These are phyloP conservation scores for Dendrostoma leiphaemia DNA, from an alignment of 2,329 filamentous ascomycete genomes.

Conservation along the genomic window DNA sequence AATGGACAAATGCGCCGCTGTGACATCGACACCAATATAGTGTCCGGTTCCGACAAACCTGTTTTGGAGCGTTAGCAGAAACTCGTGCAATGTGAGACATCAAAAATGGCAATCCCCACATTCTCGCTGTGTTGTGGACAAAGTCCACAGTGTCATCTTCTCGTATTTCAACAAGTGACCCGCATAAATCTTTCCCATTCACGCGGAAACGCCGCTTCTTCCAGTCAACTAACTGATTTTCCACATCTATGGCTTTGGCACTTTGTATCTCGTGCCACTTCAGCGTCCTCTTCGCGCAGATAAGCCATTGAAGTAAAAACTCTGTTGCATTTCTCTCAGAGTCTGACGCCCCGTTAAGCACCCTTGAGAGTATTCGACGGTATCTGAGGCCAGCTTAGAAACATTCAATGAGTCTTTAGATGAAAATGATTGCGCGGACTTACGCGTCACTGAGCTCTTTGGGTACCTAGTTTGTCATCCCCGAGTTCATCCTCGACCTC, in stretches of 20 bases:
- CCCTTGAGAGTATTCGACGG: neutral
- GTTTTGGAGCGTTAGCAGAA: neutral
- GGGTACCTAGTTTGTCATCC: slow-evolving; percentile 1
- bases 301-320: slow-evolving; percentile 36
- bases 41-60: slow-evolving; percentile 6
- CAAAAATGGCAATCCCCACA: no score
- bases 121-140: slow-evolving; percentile 35
- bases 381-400: neutral
- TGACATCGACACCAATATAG: slow-evolving; percentile 6
- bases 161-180: slow-evolving; percentile 31
- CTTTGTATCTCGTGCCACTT: slow-evolving; percentile 41
- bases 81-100: no score
- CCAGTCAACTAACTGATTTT: slow-evolving; percentile 27
- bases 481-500: neutral
- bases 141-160: slow-evolving; percentile 30
- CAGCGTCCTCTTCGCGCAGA: slow-evolving; percentile 35
- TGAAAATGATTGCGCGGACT: neutral
- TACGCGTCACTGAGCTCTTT: slow-evolving; percentile 1
- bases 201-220: slow-evolving; percentile 25
- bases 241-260: slow-evolving; percentile 32
- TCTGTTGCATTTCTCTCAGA: slow-evolving; percentile 26
- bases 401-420: neutral
- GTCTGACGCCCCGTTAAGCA: slow-evolving; percentile 20
- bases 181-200: slow-evolving; percentile 31
- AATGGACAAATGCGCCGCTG: slow-evolving; percentile 22